Conservation (phyloP, 176 grass and related monocot genomes). For the Puya raimondii region DNA sequence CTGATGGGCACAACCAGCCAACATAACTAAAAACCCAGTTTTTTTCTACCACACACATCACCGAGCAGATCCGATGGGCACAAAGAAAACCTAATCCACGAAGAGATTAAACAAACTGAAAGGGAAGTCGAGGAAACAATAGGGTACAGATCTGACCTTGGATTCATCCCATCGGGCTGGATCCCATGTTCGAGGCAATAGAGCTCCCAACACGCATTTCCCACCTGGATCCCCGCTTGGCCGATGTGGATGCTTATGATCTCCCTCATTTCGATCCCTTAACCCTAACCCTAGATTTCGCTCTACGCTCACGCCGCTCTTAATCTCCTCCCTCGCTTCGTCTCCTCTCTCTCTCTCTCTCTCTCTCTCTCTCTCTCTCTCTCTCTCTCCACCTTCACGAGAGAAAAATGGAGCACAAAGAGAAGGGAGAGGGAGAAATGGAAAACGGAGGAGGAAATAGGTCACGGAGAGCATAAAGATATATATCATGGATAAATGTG, state of each 20-base stretch:
- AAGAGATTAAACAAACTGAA: neutral
- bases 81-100: neutral
- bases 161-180: conserved; percentile 69
- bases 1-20: neutral
- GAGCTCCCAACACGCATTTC: conserved; percentile 90
- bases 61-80: neutral
- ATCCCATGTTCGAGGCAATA: conserved; percentile 97
- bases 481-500: no score
- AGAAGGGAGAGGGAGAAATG: no score
- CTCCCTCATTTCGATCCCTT: conserved; percentile 54
- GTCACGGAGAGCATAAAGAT: no score
- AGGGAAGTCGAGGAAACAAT: neutral
- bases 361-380: no score
- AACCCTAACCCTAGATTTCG: neutral
- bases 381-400: no score
- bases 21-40: no score
- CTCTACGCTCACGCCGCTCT: neutral
- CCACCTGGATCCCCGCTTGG: conserved; percentile 88
- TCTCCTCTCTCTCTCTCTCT: no score
- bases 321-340: no score
- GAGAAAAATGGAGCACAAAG: no score
- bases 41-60: no score
- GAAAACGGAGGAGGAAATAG: no score
- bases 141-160: conserved; percentile 24
- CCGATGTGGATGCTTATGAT: conserved; percentile 96